Evolutionary conservation across 192 early-diverging fungal species (phyloP), one percentile per base, ranked within the genome.

Genomic region (Polychytrium aggregatum): DNA sequence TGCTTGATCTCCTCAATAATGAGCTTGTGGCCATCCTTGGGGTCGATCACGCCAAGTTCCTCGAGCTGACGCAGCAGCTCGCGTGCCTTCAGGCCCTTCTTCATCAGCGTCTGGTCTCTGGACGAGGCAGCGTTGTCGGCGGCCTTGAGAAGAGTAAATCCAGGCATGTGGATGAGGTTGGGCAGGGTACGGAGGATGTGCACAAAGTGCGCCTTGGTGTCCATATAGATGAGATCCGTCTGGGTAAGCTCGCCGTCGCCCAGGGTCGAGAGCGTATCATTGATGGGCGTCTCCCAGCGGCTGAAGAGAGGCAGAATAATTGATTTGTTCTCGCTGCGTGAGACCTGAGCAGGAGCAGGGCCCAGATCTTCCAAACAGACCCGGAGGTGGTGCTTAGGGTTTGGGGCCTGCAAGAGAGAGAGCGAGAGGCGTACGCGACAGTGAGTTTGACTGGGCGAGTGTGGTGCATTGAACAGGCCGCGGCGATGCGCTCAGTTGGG

Each of bases 191-290:
- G 88, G 35, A 96, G 79, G 17, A 96, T 72, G 62, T 96, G 92
- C 6, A 96, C 89, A 62, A 88, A 79, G 17, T 92, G 82, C 0
- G 90, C 84, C 52, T 96, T 96, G 4, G 90, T 87, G 57, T 96
- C 92, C 71, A 93, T 88, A 52, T 92, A 96, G 59, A 92, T 74
- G 44, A 93, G 86, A 50, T 96, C 92, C 62, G 83, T 82, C 59
- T 88, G 85, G n/a, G 90, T 93, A 27, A 96, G 75, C 46, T 87
- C 79, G 53, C 83, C 86, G 59, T 91, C 92, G 4, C 84, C 83
- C 24, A 59, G 62, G n/a, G 62, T 40, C 1, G 59, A 70, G 20
- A 59, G 59, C 7, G 58, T 75, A 65, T 81, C 82, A 62, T 76
- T 78, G 59, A 89, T 88, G 13, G 79, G 82, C 38, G 60, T 53